Evolutionary conservation across 2,329 filamentous ascomycete genomes (phyloP), one percentile per base, ranked within the genome.

Genomic region (Neonectria magnoliae): DNA sequence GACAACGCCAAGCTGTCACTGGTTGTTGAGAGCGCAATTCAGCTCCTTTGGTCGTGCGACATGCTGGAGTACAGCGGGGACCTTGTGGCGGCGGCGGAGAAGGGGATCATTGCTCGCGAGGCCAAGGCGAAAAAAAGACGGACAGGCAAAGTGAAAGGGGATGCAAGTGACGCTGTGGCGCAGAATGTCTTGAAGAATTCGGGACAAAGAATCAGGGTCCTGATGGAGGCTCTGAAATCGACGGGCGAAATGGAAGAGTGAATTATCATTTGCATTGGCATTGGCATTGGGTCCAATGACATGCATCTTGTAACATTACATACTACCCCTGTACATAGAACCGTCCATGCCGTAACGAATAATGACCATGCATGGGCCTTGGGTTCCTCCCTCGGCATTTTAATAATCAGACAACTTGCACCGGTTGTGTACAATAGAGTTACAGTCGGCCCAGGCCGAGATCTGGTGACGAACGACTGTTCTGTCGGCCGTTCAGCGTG

Each of bases 1-100:
- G 91, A 93, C 67, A 94, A 96, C 70, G 89, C 90, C 29, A 92
- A 91, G 75, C 83, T 94, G 41, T 90, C 90, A 2, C 78, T 94
- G 10, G 77, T 92, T 31, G 80, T 93, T 0, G 93, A 95, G 78
- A 83, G 83, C 2, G 77, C 93, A 54, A 73, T 93, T 31, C 83
- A 89, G 50, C 79, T 89, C 7, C 77, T 86, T 3, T 85, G 82
- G 78, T 60, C 62, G 3, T 72, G 75, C 27, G 77, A 78, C 13
- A 69, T 72, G 20, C 67, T 81, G 13, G 62, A 65, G 1, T 82
- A 83, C 67, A 78, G 77, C 31, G 65, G 74, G 0, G 66, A 67
- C 4, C 73, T 88, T 16, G 75, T 74, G 16, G 66, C 67, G 6
- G 83, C 83, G 0, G 81, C 83, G 13, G 77, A 79, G 62, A 79